A percentile compares a stretch with the other conserved stretches of the same genome.
phyloP scores from a whole-genome alignment of 2,329 filamentous ascomycete species.

The Phialophora chinensis region DNA sequence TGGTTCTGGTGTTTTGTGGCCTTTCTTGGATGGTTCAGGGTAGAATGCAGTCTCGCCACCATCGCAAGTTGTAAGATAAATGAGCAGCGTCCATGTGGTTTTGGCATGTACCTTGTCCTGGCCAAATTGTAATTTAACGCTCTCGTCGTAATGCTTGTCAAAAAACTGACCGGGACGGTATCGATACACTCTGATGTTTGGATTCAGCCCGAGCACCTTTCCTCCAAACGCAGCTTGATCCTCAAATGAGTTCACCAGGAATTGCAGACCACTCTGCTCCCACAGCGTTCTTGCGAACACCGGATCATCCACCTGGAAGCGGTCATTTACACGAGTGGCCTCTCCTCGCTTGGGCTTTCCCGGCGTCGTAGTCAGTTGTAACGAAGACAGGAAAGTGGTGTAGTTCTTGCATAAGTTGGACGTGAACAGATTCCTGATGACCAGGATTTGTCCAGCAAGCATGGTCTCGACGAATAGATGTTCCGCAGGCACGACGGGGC shows the following conservation, averaged over 20 bases:
- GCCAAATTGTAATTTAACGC: slow-evolving; percentile 71
- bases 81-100: slow-evolving; percentile 89
- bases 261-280: slow-evolving; percentile 74
- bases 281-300: slow-evolving; percentile 77
- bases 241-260: slow-evolving; percentile 55
- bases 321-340: slow-evolving; percentile 84
- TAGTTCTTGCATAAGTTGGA: slow-evolving; percentile 76
- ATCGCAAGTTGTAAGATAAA: slow-evolving; percentile 83
- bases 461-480: slow-evolving; percentile 66
- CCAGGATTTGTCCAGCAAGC: slow-evolving; percentile 71
- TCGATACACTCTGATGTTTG: slow-evolving; percentile 87
- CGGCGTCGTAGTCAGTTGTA: slow-evolving; percentile 79
- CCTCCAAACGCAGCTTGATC: slow-evolving; percentile 70
- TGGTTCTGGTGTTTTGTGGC: slow-evolving; percentile 54
- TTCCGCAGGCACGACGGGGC: slow-evolving; percentile 69
- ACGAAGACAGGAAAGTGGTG: slow-evolving; percentile 70
- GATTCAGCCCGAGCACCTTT: slow-evolving; percentile 79
- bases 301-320: slow-evolving; percentile 80
- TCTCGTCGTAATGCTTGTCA: slow-evolving; percentile 92
- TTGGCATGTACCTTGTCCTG: slow-evolving; percentile 58
- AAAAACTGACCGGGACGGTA: slow-evolving; percentile 89
- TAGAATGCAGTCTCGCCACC: slow-evolving; percentile 95
- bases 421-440: slow-evolving; percentile 77
- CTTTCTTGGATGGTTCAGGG: slow-evolving; percentile 63
- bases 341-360: slow-evolving; percentile 78